Percentiles rank a stretch among this genome's conserved stretches.
These are phyloP conservation scores for Chaetoscypha palmicola DNA, from an alignment of 2,329 filamentous ascomycete species.

Conservation along the genomic window DNA sequence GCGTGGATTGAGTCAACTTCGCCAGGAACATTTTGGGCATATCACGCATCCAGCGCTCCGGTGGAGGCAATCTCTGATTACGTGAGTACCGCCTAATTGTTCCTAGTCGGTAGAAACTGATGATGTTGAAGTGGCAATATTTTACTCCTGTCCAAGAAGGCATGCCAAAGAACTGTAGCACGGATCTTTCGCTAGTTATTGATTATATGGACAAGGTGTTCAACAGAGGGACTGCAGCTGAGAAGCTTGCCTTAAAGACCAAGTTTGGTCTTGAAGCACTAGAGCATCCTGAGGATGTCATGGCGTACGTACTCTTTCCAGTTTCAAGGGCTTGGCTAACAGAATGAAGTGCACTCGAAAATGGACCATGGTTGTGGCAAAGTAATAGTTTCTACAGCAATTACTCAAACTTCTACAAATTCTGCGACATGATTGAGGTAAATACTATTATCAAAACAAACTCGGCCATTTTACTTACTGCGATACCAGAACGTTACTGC, in stretches of 20 bases:
- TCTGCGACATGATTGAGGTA: slow-evolving; percentile 37
- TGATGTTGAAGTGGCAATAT: slow-evolving; percentile 42
- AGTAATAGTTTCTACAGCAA: slow-evolving; percentile 41
- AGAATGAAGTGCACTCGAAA: slow-evolving; percentile 38
- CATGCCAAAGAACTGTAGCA: slow-evolving; percentile 52
- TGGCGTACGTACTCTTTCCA: slow-evolving; percentile 16
- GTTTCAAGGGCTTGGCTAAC: slow-evolving; percentile 4
- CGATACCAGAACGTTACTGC: slow-evolving; percentile 32
- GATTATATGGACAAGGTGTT: slow-evolving; percentile 47
- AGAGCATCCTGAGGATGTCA: slow-evolving; percentile 35
- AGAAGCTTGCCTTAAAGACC: slow-evolving; percentile 40
- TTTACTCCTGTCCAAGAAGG: slow-evolving; percentile 49
- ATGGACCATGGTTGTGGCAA: slow-evolving; percentile 54
- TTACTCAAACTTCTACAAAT: slow-evolving; percentile 41
- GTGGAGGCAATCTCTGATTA: slow-evolving; percentile 50
- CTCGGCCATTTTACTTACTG: too few relatives aligned
- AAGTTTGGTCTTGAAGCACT: slow-evolving; percentile 46
- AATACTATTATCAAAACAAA: slow-evolving; percentile 5
- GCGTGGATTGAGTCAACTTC: slow-evolving; percentile 47
- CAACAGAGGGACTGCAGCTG: slow-evolving; percentile 35
- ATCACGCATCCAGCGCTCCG: slow-evolving; percentile 48
- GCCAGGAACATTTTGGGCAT: slow-evolving; percentile 54
- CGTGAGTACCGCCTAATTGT: slow-evolving; percentile 22
- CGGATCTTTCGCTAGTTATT: slow-evolving; percentile 44
- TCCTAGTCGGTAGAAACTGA: slow-evolving; percentile 1